phyloP scores from a whole-genome alignment of 169 alveolate genomes.

The Cryptosporidium felis region DNA sequence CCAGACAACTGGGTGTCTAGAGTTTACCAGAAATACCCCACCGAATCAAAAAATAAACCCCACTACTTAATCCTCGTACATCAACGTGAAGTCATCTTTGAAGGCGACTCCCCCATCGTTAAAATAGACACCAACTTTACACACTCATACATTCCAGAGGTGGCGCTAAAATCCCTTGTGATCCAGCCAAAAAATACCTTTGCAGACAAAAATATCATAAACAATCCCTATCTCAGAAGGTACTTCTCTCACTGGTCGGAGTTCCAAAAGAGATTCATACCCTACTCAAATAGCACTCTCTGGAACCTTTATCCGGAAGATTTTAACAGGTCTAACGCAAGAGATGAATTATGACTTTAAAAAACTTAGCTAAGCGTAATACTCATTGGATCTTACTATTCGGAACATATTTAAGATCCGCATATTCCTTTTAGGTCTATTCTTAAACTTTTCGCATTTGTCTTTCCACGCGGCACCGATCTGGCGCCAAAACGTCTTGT shows the following conservation, averaged over 20 bases:
- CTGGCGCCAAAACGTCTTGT: slow-evolving; percentile 6
- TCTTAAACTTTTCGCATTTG: background rate
- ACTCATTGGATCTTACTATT: no score
- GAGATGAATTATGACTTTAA: slow-evolving; percentile 54
- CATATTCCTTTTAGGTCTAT: no score
- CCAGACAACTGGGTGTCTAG: slow-evolving; percentile 8
- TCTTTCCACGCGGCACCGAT: background rate
- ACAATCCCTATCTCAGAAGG: background rate
- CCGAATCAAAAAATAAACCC: slow-evolving; percentile 11
- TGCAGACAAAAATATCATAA: background rate
- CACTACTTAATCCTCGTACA: slow-evolving; percentile 58
- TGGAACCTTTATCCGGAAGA: slow-evolving; percentile 26
- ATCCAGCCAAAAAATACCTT: background rate
- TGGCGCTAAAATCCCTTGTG: background rate
- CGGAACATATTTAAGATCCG: no score
- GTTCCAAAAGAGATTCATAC: slow-evolving; percentile 4
- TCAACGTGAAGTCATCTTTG: background rate
- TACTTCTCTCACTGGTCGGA: slow-evolving; percentile 53
- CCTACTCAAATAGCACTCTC: slow-evolving; percentile 9
- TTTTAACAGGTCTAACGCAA: background rate
- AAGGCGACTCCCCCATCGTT: background rate
- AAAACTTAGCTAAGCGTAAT: no score
- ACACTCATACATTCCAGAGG: slow-evolving; percentile 48
- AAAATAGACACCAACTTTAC: background rate
- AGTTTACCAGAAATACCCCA: slow-evolving; percentile 36